Conservation (phyloP, 768 basidiomycete species). For the Kwoniella pini region DNA sequence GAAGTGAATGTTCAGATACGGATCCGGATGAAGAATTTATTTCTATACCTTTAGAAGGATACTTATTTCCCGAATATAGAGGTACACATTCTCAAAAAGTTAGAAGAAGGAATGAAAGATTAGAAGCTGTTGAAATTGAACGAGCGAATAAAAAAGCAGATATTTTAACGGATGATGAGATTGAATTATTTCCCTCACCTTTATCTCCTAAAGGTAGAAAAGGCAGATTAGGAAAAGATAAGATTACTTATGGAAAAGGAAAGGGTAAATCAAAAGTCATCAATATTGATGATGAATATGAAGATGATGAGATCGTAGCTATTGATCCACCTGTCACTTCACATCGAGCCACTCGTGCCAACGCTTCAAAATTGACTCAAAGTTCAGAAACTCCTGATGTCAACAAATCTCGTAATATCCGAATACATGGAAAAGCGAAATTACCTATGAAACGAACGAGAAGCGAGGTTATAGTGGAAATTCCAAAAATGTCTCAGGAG, state of each 20-base stretch:
- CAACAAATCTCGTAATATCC: neutral
- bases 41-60: neutral
- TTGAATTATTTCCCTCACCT: slow-evolving; percentile 10
- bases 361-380: too few relatives aligned
- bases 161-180: slow-evolving; percentile 16
- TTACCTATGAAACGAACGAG: slow-evolving; percentile 2
- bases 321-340: slow-evolving; percentile 3
- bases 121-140: neutral
- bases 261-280: slow-evolving; percentile 5
- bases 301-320: slow-evolving; percentile 12
- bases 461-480: slow-evolving; percentile 11
- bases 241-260: neutral
- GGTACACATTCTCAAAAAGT: slow-evolving; percentile 1
- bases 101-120: neutral
- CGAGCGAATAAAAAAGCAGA: slow-evolving; percentile 7
- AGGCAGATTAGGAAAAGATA: neutral
- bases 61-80: neutral
- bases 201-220: neutral
- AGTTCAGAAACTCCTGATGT: too few relatives aligned
- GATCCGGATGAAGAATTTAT: slow-evolving; percentile 6
- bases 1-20: neutral
- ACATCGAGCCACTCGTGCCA: neutral
- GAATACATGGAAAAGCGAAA: neutral
- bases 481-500: slow-evolving; percentile 15
- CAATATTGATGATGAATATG: neutral